Percentiles rank a stretch among this genome's conserved stretches.
Conservation (phyloP, 2,329 filamentous ascomycete species). For the Elsinoe batatas region DNA sequence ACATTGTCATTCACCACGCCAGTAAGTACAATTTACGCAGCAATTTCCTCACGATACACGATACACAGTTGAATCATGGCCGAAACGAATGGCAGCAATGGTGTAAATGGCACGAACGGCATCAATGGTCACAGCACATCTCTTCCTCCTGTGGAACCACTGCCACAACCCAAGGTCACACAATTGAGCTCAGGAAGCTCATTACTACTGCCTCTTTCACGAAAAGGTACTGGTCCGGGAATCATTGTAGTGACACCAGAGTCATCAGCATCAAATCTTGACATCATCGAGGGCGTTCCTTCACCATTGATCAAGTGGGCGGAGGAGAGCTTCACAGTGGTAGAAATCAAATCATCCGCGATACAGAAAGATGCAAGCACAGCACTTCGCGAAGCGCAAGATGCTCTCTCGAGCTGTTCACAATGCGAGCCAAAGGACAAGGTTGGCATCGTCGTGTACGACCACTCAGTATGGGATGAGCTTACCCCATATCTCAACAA, state of each 20-base stretch:
- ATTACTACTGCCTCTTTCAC: slow-evolving; percentile 41
- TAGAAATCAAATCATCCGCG: slow-evolving; percentile 36
- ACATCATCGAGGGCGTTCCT: slow-evolving; percentile 40
- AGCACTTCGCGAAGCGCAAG: slow-evolving; percentile 20
- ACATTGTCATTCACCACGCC: background rate
- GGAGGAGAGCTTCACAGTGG: slow-evolving; percentile 58
- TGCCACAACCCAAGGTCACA: slow-evolving; percentile 5
- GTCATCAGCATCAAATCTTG: slow-evolving; percentile 21
- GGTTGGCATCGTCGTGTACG: slow-evolving; percentile 20
- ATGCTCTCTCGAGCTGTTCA: slow-evolving; percentile 18
- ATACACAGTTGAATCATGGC: background rate
- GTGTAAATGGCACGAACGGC: background rate
- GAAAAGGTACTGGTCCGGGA: slow-evolving; percentile 39
- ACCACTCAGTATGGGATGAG: background rate
- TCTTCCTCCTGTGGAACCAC: background rate
- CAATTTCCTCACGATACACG: background rate
- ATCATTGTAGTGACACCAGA: slow-evolving; percentile 37
- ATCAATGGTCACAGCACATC: background rate
- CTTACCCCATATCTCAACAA: slow-evolving; percentile 1
- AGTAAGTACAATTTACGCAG: background rate
- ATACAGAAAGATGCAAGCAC: slow-evolving; percentile 14
- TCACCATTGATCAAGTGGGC: slow-evolving; percentile 57
- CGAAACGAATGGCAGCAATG: background rate
- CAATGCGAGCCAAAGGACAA: slow-evolving; percentile 32
- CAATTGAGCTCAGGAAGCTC: slow-evolving; percentile 8